Evolutionary conservation across 2,329 filamentous ascomycete species (phyloP), one percentile per base, ranked within the genome.

Genomic region (Ampelomyces quisqualis): DNA sequence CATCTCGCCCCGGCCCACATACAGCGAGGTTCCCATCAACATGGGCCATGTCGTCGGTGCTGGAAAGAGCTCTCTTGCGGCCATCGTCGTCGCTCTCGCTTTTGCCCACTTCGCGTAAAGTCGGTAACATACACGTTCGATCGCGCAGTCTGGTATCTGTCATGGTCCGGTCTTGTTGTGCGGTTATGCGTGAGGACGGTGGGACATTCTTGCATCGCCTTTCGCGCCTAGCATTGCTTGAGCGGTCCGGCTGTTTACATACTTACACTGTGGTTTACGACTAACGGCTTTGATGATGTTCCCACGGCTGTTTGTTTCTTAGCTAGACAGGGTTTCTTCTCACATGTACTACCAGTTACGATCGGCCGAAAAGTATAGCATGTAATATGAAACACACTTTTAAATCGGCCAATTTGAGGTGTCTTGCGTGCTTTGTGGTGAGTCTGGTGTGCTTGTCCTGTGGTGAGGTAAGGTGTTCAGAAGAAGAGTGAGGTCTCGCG

Each of bases 321-420:
- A 56, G 47, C 48, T 50, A 40, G 40, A 39, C 47, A 62, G 49
- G 47, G 24, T 49, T 62, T 55, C 49, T 48, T 39, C 40, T 51
- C 48, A 51, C 43, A 63, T 53, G 56, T 64, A 53, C 49, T 64
- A 62, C 43, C 22, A 62, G 43, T 47, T 63, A 58, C 31, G 32
- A 33, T 53, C 34, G 51, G 52, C 55, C 52, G 47, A 31, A 37
- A 40, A 52, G 43, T 52, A 27, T 46, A 57, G 50, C 43, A 63
- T 55, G 40, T 52, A 44, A 58, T 62, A 54, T 52, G 55, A 23
- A 55, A 41, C 43, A 55, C 49, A 26, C 40, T 51, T 47, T 50
- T 47, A 32, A 39, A 43, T n/a, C 21, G 53, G 50, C 52, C 51
- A 33, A 42, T 28, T 30, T 40, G 13, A 38, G 17, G 22, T 26